Conservation (phyloP, 2,329 filamentous ascomycete genomes). For the Aphanocladium album region DNA sequence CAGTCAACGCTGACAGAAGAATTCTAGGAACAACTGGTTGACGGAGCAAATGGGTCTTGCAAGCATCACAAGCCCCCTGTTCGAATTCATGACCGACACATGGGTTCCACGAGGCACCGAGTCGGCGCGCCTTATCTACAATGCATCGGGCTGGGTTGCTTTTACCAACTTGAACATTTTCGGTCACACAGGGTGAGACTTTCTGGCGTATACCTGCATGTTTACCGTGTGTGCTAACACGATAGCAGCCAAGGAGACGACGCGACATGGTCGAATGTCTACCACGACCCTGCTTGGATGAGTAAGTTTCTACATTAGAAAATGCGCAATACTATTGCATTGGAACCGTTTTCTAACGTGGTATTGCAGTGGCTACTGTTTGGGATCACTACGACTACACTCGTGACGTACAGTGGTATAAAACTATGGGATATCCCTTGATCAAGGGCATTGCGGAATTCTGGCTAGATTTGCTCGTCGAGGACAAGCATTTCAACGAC, state of each 20-base stretch:
- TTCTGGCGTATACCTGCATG: background rate
- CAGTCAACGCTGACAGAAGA: too few relatives aligned
- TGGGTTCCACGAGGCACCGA: conserved; percentile 49
- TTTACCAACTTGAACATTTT: conserved; percentile 57
- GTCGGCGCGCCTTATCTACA: conserved; percentile 50
- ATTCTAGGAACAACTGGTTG: conserved; percentile 48
- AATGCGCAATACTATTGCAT: too few relatives aligned
- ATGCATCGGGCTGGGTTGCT: conserved; percentile 49
- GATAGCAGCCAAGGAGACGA: conserved; percentile 22
- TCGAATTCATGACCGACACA: conserved; percentile 48
- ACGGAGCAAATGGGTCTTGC: conserved; percentile 48
- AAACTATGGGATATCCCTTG: conserved; percentile 45
- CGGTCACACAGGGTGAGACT: conserved; percentile 40
- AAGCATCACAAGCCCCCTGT: conserved; percentile 40
- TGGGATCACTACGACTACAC: conserved; percentile 53
- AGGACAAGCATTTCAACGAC: conserved; percentile 45
- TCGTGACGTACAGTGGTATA: conserved; percentile 41
- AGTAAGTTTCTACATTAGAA: conserved; percentile 20
- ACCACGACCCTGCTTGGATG: conserved; percentile 43
- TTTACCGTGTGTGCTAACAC: background rate
- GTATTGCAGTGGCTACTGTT: conserved; percentile 44
- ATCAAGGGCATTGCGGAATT: conserved; percentile 50
- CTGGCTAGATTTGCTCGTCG: conserved; percentile 49
- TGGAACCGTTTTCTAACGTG: background rate
- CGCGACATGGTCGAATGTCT: conserved; percentile 27